Percentiles rank a stretch among this genome's conserved stretches.
phyloP scores from a whole-genome alignment of 305 asterid genomes.

The Rubia balearica region DNA sequence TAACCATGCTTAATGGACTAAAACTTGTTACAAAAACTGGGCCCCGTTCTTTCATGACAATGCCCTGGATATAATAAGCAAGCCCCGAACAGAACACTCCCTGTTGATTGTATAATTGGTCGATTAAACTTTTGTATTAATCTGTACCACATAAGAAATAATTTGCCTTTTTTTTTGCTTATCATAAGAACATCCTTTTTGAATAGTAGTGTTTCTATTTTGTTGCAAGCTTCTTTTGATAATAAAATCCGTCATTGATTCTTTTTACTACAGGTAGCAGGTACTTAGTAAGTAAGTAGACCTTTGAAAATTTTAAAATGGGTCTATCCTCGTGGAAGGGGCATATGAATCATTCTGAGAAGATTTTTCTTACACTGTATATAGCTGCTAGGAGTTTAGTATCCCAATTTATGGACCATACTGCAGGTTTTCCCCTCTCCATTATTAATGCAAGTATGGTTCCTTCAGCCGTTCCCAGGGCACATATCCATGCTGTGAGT shows the following conservation, averaged over 20 bases:
- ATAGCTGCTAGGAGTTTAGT: conserved; percentile 63
- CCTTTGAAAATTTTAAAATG: neutral
- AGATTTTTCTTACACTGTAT: conserved; percentile 59
- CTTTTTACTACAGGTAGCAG: neutral
- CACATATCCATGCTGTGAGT: conserved; percentile 89
- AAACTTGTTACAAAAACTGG: conserved; percentile 92
- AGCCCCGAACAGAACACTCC: conserved; percentile 88
- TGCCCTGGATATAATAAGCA: conserved; percentile 82
- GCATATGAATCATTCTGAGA: neutral
- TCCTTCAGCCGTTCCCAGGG: conserved; percentile 70
- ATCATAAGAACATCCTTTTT: neutral
- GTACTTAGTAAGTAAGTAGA: neutral
- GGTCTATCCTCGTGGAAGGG: neutral
- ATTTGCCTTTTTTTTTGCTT: neutral
- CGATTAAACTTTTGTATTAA: neutral
- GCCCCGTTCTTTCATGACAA: conserved; percentile 79
- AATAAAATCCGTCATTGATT: neutral
- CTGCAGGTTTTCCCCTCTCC: conserved; percentile 62
- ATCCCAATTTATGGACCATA: conserved; percentile 81
- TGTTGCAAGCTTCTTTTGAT: neutral
- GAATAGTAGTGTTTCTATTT: neutral
- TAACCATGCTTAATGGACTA: conserved; percentile 81
- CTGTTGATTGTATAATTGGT: conserved; percentile 29
- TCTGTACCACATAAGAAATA: neutral
- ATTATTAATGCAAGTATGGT: conserved; percentile 57